Evolutionary conservation across 2,329 filamentous ascomycete genomes (phyloP).

Genomic region (Sclerotinia trifoliorum): DNA sequence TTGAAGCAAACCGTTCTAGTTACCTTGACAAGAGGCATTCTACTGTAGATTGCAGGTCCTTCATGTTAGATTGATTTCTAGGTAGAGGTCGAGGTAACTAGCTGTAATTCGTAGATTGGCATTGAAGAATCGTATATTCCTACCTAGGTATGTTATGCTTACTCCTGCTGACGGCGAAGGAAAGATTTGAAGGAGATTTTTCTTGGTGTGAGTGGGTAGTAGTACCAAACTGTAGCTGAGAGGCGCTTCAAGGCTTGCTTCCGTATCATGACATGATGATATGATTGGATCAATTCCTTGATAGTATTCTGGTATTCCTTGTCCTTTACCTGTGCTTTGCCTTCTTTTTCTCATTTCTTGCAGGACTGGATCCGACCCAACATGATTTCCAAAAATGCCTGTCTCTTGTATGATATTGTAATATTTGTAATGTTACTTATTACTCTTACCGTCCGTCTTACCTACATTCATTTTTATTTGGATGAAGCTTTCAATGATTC

Average conservation of each 20-base stretch:
- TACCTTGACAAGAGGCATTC: neutral
- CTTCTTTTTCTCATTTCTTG: slow-evolving; percentile 7
- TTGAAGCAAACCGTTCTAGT: neutral
- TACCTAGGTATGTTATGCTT: neutral
- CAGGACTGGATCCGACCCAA: slow-evolving; percentile 1
- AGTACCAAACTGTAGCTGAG: slow-evolving; percentile 5
- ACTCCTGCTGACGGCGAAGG: slow-evolving; percentile 5
- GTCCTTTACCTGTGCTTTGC: slow-evolving; percentile 3
- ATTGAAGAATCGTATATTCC: neutral
- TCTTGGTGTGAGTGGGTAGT: neutral
- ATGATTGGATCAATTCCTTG: neutral
- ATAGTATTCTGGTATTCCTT: neutral
- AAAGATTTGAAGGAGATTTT: slow-evolving; percentile 4
- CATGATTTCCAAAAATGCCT: neutral
- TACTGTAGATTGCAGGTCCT: no score
- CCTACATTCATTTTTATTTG: neutral
- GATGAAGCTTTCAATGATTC: neutral
- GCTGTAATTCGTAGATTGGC: neutral
- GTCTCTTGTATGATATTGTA: neutral
- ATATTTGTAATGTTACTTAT: no score
- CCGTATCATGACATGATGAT: neutral
- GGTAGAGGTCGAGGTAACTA: no score
- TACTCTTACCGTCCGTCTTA: neutral
- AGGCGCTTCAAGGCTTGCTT: neutral
- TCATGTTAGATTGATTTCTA: no score